Percentiles rank a stretch among this genome's conserved stretches.
These are phyloP conservation scores for Apiospora kogelbergensis DNA, from an alignment of 2,329 filamentous ascomycete genomes.

Conservation along the genomic window DNA sequence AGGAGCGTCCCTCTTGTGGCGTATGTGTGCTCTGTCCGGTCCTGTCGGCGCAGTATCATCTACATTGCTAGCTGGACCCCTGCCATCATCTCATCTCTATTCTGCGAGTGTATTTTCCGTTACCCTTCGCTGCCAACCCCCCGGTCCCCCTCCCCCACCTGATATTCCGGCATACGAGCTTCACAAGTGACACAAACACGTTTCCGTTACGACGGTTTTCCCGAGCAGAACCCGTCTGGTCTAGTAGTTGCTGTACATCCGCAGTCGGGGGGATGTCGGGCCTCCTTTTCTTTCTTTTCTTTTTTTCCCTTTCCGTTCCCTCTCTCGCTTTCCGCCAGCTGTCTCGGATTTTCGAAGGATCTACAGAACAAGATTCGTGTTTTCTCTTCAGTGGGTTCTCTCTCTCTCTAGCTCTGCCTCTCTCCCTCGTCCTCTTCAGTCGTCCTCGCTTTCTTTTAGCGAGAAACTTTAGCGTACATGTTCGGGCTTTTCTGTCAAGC, in stretches of 20 bases:
- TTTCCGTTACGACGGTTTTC: background rate
- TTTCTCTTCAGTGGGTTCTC: background rate
- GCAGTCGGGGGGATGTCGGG: background rate
- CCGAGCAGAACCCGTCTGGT: background rate
- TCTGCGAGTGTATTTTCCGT: background rate
- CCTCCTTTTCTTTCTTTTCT: background rate
- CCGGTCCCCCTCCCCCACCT: background rate
- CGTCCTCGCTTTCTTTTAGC: background rate
- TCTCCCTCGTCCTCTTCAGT: background rate
- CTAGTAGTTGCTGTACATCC: too few species aligned
- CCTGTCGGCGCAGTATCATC: background rate
- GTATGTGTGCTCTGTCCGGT: background rate
- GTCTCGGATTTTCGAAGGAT: background rate
- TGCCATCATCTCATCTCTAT: background rate
- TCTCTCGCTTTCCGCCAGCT: background rate
- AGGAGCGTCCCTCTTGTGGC: background rate
- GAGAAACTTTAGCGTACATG: background rate
- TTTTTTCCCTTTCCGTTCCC: background rate
- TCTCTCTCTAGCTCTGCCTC: background rate
- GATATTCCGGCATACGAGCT: slow-evolving; percentile 3
- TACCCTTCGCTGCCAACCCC: background rate
- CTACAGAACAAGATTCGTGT: background rate
- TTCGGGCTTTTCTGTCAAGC: background rate
- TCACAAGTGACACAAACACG: slow-evolving; percentile 2
- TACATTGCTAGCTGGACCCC: background rate